Evolutionary conservation across 805 yeast species (phyloP), one percentile per base, ranked within the genome.

Genomic region (Metschnikowia lachancei): DNA sequence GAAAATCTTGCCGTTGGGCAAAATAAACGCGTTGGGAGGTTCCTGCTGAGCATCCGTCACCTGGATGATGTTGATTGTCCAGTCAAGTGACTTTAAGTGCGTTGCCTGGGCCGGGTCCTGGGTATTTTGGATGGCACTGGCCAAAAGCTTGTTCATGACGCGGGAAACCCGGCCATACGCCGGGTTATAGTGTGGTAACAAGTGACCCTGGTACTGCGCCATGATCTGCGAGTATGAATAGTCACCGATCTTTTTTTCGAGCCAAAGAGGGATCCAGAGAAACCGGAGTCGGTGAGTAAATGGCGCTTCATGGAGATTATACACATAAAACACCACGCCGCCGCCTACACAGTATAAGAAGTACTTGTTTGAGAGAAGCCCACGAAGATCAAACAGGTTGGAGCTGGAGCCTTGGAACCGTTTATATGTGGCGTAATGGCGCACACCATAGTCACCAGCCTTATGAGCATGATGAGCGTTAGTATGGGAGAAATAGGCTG

Each of bases 21-120:
- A 72, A 16, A 94, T 96, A 67, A 94, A 92, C 1, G 99, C 99
- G 67, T 94, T 94, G 2, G 99, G 98, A 13, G 95, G 91, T n/a
- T 75, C 75, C 29, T 66, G 66, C 1, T 85, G 80, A 47, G 81
- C 84, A 51, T 84, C 78, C 12, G 48, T 35, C 17, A 88, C 83
- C 36, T 61, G 56, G 37, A 72, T 58, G 18, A 94, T 86, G 61
- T 88, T 88, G 24, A 94, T 80, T 53, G 78, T 71, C 98, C 99
- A 94, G 35, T 83, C 74, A 53, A 54, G 70, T 63, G 52, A 60
- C 56, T 61, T 67, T 63, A 62, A 63, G 58, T 58, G 74, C 37
- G 44, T 65, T 48, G 56, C 67, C 65, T 70, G 73, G 4, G 49
- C 51, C 14, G 62, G 65, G 51, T 63, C 75, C 6, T 53, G 45